Percentiles rank a stretch among this genome's conserved stretches.
phyloP scores from a whole-genome alignment of 1,284 basidiomycete genomes.

The Puccinia horiana region DNA sequence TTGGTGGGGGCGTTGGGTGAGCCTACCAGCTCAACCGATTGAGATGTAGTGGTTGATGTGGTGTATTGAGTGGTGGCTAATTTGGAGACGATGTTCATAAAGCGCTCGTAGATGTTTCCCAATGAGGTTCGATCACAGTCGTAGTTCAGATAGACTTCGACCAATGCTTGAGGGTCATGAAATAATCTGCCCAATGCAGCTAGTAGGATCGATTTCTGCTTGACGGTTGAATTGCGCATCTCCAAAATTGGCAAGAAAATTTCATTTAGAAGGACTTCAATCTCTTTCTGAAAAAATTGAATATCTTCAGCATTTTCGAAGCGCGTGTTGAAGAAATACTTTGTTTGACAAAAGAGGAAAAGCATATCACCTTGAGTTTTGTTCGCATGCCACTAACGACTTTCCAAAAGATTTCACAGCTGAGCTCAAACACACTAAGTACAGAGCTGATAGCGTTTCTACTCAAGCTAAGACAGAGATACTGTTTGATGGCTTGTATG shows the following conservation, averaged over 20 bases:
- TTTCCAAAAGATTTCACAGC: conserved; percentile 98
- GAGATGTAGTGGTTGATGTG: conserved; percentile 60
- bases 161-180: conserved; percentile 90
- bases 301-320: background rate
- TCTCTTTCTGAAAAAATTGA: conserved; percentile 76
- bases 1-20: conserved; percentile 37
- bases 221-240: conserved; percentile 93
- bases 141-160: conserved; percentile 96
- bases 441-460: conserved; percentile 94
- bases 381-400: conserved; percentile 89
- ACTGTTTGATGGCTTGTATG: conserved; percentile 88
- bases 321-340: background rate
- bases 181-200: conserved; percentile 77
- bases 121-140: conserved; percentile 89
- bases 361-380: conserved; percentile 75
- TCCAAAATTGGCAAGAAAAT: conserved; percentile 99
- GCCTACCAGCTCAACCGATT: conserved; percentile 48
- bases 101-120: conserved; percentile 96
- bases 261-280: conserved; percentile 95
- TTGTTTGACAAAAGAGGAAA: background rate
- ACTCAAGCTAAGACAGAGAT: conserved; percentile 87
- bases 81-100: conserved; percentile 92
- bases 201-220: conserved; percentile 88
- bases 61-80: conserved; percentile 73
- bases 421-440: conserved; percentile 94